A percentile compares a stretch with the other conserved stretches of the same genome.
Evolutionary conservation across 768 basidiomycete genomes (phyloP).

Genomic region (Boletales sp.): DNA sequence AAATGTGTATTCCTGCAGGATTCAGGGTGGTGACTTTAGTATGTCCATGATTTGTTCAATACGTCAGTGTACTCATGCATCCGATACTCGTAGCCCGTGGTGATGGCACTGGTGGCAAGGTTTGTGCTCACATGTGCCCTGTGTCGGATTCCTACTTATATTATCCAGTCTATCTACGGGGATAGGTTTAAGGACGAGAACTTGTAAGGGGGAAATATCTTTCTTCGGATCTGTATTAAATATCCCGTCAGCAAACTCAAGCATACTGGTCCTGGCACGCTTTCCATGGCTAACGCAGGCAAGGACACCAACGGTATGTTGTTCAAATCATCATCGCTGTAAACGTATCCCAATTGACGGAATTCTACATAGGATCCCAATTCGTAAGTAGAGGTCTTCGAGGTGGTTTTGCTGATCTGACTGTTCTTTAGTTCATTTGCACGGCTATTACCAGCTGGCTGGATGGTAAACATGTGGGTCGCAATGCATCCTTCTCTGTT

Average conservation of each 20-base stretch:
- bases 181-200: conserved; percentile 93
- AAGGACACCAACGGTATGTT: conserved; percentile 85
- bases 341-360: conserved; percentile 1
- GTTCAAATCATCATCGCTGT: not conserved
- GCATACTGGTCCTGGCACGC: conserved; percentile 82
- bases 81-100: conserved; percentile 55
- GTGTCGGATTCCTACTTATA: conserved; percentile 1
- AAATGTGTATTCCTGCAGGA: conserved; percentile 46
- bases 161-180: conserved; percentile 78
- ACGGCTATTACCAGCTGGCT: conserved; percentile 86
- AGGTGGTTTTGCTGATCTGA: not conserved
- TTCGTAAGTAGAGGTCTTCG: conserved; percentile 54
- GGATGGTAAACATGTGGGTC: conserved; percentile 79
- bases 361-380: conserved; percentile 62
- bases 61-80: conserved; percentile 15
- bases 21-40: conserved; percentile 99
- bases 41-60: conserved; percentile 31
- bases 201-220: conserved; percentile 54
- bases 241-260: conserved; percentile 73
- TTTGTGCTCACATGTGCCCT: conserved; percentile 23
- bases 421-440: conserved; percentile 74
- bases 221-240: not conserved
- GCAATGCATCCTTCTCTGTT: not conserved
- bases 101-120: conserved; percentile 91
- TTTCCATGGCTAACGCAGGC: conserved; percentile 94